Evolutionary conservation across 2,329 filamentous ascomycete species (phyloP), one percentile per base, ranked within the genome.

Genomic region (Nemania bipapillata): DNA sequence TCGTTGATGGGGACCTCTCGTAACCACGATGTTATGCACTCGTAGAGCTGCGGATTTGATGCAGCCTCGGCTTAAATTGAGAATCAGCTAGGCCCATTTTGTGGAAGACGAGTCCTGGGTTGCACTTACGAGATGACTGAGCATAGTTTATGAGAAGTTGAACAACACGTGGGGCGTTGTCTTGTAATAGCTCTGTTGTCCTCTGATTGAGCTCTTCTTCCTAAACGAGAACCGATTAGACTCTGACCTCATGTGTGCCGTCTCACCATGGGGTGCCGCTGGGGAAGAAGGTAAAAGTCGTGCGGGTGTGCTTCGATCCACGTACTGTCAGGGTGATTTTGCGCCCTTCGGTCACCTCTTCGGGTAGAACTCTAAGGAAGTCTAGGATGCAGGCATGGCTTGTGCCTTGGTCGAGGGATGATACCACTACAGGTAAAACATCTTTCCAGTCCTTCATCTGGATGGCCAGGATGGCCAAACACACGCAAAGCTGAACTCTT

Each of bases 281-380:
- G 70, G 56, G 72, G 47, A 68, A 71, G 71, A 72, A 73, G 72
- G 73, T 66, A 73, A 62, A 74, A 75, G 80, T 78, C 76, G 82
- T 80, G 82, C 81, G 82, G 84, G 80, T 83, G 79, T 79, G 77
- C 83, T 80, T 85, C 84, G 85, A 85, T 91, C 90, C 87, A 95
- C 93, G 85, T 96, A 97, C 94, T 89, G 93, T 94, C 84, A 99
- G 88, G 87, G 94, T 97, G 87, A 99, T 97, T 86, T 98, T 99
- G 83, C 96, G 93, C 84, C 96, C 96, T 87, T 99, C 95, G 75
- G 93, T 98, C 79, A 99, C 96, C 87, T 99, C 96, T 86, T 99
- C 96, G 65, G 96, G 96, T 73, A 99, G 90, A 77, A 99, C 94
- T 81, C 93, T 94, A 73, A 99, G 86, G 81, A 99, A 99, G 81